phyloP scores from a whole-genome alignment of 257 asterid species.

The Ocimum tenuiflorum region DNA sequence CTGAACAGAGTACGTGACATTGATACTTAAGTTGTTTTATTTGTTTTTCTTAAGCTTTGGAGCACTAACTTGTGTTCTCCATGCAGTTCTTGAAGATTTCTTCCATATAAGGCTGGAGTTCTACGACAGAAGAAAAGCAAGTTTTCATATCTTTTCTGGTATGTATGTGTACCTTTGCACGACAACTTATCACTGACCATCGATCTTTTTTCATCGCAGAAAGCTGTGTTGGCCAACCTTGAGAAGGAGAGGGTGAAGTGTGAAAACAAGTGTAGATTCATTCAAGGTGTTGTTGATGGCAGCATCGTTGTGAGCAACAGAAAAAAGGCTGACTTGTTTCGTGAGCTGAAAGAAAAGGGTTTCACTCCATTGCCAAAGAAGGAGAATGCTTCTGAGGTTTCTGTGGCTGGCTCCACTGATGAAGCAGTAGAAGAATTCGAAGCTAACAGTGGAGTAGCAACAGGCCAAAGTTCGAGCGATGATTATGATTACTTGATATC shows the following conservation, averaged over 20 bases:
- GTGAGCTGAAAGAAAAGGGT: constrained; percentile 77
- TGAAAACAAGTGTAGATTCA: constrained; percentile 77
- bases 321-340: constrained; percentile 66
- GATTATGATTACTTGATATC: constrained; percentile 89
- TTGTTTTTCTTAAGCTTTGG: neutral
- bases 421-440: constrained; percentile 64
- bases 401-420: constrained; percentile 57
- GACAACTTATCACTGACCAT: neutral
- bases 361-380: constrained; percentile 82
- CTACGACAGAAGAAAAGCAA: constrained; percentile 79
- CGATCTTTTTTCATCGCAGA: constrained; percentile 39
- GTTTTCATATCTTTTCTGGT: constrained; percentile 1
- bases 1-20: constrained; percentile 73
- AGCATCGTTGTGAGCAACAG: constrained; percentile 79
- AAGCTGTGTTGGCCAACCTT: constrained; percentile 55
- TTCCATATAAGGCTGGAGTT: constrained; percentile 63
- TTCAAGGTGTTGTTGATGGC: constrained; percentile 70
- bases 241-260: constrained; percentile 66
- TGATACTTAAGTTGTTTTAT: neutral
- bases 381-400: constrained; percentile 42
- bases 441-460: constrained; percentile 34
- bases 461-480: constrained; percentile 44
- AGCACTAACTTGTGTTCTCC: constrained; percentile 19
- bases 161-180: too few relatives aligned
- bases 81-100: constrained; percentile 90